phyloP scores from a whole-genome alignment of 169 alveolate species.

The Neospora caninum region DNA sequence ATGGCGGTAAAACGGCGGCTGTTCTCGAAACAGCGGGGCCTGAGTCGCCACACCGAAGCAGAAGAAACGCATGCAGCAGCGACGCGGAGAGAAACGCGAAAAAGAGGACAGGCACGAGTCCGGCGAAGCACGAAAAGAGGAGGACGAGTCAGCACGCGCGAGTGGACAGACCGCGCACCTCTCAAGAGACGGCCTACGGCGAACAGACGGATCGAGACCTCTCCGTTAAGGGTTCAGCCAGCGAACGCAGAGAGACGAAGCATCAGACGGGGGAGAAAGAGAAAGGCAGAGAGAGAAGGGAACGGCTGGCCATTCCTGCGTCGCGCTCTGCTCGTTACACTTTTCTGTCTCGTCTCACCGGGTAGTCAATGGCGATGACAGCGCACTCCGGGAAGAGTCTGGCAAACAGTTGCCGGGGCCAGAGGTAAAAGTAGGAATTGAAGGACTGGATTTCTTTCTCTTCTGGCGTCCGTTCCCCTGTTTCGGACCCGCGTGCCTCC shows the following conservation, averaged over 20 bases:
- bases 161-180: no score
- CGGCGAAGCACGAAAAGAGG: no score
- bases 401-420: conserved; percentile 31
- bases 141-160: no score
- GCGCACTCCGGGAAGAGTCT: neutral
- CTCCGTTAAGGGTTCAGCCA: no score
- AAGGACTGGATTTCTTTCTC: neutral
- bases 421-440: conserved; percentile 1
- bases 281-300: neutral
- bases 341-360: neutral
- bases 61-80: no score
- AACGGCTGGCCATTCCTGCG: neutral
- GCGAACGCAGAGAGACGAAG: no score
- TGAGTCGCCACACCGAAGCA: neutral
- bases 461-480: neutral
- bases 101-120: no score
- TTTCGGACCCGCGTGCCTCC: neutral
- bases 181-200: no score
- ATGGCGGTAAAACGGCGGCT: conserved; percentile 26
- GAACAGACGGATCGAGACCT: no score
- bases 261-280: neutral
- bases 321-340: neutral
- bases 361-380: conserved; percentile 25
- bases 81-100: neutral
- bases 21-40: conserved; percentile 28